phyloP scores from a whole-genome alignment of 148 eudicot species.

The Silene conica region DNA sequence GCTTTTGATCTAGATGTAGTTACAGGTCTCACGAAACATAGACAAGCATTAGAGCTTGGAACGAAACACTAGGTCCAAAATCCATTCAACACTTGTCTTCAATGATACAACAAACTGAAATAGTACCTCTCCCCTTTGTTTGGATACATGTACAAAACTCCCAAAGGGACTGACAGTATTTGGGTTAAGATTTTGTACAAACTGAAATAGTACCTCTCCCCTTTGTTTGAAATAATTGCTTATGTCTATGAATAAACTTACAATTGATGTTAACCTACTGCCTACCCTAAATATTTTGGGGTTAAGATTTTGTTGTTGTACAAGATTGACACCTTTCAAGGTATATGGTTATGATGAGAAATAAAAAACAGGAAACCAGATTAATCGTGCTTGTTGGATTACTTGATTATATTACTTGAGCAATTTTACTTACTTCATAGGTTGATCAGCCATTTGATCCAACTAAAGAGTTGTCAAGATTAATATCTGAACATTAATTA shows the following conservation, averaged over 20 bases:
- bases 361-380: not conserved
- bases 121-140: no score
- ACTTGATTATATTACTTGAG: conserved; percentile 6
- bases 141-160: no score
- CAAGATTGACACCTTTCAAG: not conserved
- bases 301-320: not conserved
- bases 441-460: conserved; percentile 88
- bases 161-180: no score
- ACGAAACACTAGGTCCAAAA: no score
- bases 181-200: no score
- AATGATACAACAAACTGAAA: no score
- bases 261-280: no score
- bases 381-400: conserved; percentile 1
- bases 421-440: conserved; percentile 36
- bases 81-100: no score
- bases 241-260: not conserved
- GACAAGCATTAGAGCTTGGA: no score
- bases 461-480: conserved; percentile 72
- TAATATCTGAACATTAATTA: conserved; percentile 66
- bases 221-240: not conserved
- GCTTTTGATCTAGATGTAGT: no score
- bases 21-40: no score
- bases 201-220: no score
- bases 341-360: not conserved
- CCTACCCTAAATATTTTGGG: not conserved